Evolutionary conservation across 345 rosid species (phyloP).

Genomic region (Brassica rapa): DNA sequence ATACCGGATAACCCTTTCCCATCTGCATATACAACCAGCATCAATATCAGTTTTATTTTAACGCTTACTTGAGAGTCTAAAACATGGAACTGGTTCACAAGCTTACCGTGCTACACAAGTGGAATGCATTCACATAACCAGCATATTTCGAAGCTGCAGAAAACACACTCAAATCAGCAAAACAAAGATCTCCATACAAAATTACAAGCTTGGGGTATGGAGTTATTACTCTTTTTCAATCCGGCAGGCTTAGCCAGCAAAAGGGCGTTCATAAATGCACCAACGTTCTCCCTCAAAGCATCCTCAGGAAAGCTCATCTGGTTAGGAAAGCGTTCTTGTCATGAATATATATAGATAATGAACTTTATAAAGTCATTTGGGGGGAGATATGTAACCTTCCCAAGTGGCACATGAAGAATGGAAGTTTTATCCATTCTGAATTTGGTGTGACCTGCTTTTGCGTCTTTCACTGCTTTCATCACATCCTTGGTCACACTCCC

Average conservation of each 20-base stretch:
- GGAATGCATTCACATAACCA: conserved; percentile 76
- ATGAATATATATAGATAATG: conserved; percentile 13
- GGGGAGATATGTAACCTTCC: conserved; percentile 59
- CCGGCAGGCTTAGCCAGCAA: conserved; percentile 93
- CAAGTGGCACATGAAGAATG: conserved; percentile 87
- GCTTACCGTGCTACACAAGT: conserved; percentile 84
- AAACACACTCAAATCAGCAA: conserved; percentile 2
- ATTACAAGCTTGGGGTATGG: neutral
- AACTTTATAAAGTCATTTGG: neutral
- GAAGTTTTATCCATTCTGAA: conserved; percentile 93
- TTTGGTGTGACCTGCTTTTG: conserved; percentile 71
- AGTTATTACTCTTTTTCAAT: conserved; percentile 72
- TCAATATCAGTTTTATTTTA: neutral
- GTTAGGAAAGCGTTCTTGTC: conserved; percentile 16
- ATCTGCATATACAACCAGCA: conserved; percentile 56
- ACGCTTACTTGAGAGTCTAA: neutral
- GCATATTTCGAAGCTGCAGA: conserved; percentile 89
- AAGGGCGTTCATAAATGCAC: conserved; percentile 93
- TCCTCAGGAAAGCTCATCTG: conserved; percentile 79
- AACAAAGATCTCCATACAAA: neutral
- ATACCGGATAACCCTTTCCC: conserved; percentile 79
- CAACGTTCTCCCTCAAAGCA: conserved; percentile 73
- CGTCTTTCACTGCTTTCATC: conserved; percentile 73
- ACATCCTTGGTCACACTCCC: conserved; percentile 87
- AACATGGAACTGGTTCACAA: conserved; percentile 11